These are phyloP conservation scores for Penicillium bovifimosum DNA, from an alignment of 495 filamentous ascomycete species.

Conservation along the genomic window DNA sequence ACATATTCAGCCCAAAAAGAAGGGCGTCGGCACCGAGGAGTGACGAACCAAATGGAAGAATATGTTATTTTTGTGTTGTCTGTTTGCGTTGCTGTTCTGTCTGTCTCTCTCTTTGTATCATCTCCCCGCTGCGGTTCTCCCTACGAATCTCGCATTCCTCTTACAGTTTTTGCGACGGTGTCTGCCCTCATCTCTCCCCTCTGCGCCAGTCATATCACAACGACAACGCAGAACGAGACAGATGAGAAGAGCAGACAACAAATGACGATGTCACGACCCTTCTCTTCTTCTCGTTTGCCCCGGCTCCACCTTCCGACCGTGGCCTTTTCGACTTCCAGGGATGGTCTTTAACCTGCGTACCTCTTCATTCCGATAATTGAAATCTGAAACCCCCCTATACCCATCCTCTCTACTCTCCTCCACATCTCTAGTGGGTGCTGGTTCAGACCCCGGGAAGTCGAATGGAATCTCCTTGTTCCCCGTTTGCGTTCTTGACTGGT, in stretches of 20 bases:
- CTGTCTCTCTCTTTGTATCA: constrained; percentile 14
- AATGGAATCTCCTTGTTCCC: not conserved
- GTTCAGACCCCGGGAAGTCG: constrained; percentile 2
- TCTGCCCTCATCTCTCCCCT: not conserved
- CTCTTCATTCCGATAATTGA: not conserved
- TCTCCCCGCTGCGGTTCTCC: constrained; percentile 7
- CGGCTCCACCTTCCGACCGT: constrained; percentile 11
- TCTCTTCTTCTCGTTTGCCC: constrained; percentile 23
- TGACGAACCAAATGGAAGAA: constrained; percentile 23
- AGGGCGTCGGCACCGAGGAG: constrained; percentile 42
- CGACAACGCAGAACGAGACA: not conserved
- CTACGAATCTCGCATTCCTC: constrained; percentile 2
- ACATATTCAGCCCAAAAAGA: constrained; percentile 46
- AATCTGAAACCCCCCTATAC: not conserved
- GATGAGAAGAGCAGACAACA: not conserved
- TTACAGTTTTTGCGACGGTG: not conserved
- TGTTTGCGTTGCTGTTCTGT: constrained; percentile 1
- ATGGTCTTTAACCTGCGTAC: constrained; percentile 16
- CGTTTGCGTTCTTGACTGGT: not conserved
- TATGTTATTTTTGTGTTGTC: constrained; percentile 12
- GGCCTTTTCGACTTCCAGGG: constrained; percentile 22
- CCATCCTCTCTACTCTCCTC: not conserved
- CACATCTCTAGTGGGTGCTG: not conserved
- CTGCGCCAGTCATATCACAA: not conserved
- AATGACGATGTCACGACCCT: constrained; percentile 31